Evolutionary conservation across 2,329 filamentous ascomycete genomes (phyloP).

Genomic region (Trichoderma breve): DNA sequence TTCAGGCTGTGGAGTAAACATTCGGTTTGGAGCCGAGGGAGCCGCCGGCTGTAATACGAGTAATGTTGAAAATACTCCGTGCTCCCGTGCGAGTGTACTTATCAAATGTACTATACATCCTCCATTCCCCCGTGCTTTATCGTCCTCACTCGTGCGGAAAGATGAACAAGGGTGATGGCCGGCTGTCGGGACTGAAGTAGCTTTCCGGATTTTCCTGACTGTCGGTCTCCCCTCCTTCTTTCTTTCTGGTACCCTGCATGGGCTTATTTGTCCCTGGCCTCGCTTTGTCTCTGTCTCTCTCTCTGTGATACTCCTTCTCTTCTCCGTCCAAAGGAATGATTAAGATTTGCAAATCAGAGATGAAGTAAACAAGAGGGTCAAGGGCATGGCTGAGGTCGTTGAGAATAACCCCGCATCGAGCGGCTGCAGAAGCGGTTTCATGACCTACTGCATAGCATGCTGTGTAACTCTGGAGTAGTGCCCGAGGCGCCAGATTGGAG

Average conservation of each 20-base stretch:
- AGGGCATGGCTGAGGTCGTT: background rate
- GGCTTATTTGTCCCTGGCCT: background rate
- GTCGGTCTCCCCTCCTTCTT: background rate
- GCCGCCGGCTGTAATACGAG: constrained; percentile 29
- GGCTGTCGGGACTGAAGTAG: background rate
- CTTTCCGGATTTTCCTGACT: background rate
- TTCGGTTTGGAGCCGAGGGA: constrained; percentile 41
- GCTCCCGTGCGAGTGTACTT: background rate
- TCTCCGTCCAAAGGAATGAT: background rate
- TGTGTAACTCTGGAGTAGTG: constrained; percentile 6
- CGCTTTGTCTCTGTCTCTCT: background rate
- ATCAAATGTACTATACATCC: background rate
- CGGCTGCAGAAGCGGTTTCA: background rate
- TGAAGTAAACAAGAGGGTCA: background rate
- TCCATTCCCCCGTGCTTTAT: background rate
- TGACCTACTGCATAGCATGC: constrained; percentile 10
- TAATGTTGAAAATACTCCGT: constrained; percentile 5
- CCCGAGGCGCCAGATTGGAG: constrained; percentile 1
- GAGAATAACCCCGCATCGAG: constrained; percentile 9
- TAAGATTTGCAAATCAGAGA: background rate
- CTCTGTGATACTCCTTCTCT: background rate
- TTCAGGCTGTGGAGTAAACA: constrained; percentile 27
- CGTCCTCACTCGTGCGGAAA: background rate
- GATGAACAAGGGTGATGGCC: background rate
- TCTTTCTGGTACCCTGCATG: background rate